Percentiles rank a stretch among this genome's conserved stretches.
These are phyloP conservation scores for Themeda triandra DNA, from an alignment of 176 grass and related monocot species.

Conservation along the genomic window DNA sequence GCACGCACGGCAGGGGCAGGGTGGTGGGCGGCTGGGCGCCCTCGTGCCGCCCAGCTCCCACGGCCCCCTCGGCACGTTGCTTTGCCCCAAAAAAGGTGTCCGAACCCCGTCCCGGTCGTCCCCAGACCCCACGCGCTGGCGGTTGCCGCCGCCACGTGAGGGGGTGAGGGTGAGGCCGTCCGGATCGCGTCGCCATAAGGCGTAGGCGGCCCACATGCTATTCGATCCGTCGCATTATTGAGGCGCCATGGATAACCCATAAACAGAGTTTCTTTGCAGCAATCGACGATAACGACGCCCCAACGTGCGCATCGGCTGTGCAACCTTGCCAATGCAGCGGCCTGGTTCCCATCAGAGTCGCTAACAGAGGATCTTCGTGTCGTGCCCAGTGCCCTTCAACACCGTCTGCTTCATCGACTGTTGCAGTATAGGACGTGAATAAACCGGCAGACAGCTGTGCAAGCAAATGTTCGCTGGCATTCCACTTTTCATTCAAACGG, in stretches of 20 bases:
- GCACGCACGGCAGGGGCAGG: not conserved
- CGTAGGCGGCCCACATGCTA: not conserved
- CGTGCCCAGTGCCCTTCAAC: too few relatives aligned
- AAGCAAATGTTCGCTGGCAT: not conserved
- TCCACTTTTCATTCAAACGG: not conserved
- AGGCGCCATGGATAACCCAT: not conserved
- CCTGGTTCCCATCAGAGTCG: too few relatives aligned
- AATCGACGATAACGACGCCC: not conserved
- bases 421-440: too few relatives aligned
- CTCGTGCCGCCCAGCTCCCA: too few relatives aligned
- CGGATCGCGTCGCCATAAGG: not conserved
- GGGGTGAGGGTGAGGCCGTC: too few relatives aligned
- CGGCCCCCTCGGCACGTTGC: not conserved
- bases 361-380: too few relatives aligned
- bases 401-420: too few relatives aligned
- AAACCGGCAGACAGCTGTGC: too few relatives aligned
- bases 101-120: not conserved
- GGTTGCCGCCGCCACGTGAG: conserved; percentile 10
- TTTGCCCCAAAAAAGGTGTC: not conserved
- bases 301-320: not conserved
- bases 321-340: not conserved
- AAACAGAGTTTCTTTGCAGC: not conserved
- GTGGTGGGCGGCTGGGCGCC: too few relatives aligned
- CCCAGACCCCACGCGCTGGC: not conserved
- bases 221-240: not conserved